Base-by-base conservation (phyloP, 108 stramenopile genomes). In the Cyclotella sp. region DNA sequence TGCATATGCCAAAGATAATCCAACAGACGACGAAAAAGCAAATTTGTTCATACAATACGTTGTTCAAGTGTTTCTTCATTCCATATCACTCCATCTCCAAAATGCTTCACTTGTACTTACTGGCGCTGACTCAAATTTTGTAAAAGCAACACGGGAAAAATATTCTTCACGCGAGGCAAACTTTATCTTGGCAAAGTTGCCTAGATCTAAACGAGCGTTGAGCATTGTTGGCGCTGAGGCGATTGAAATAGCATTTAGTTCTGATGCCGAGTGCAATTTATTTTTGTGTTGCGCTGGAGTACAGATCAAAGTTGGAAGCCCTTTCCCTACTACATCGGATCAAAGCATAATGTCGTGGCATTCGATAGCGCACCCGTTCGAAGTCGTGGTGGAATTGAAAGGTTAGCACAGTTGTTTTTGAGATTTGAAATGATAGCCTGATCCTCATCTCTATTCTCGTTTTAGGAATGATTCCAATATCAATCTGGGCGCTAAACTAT, bases 41-140 rank as follows among this genome's bases (percentile, higher is more conserved):
- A 78, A 82, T 73, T 61, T 29, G 13, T 30, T 39, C 40, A 65
- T 82, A 22, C 30, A 16, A 19, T 82, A 54, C 16, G 39, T 73
- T 19, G 46, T 57, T 26, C 28, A 51, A 41, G 44, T 27, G 11
- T 14, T 73, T 26, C 55, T 59, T 19, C 81, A 72, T 26, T 68
- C 72, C 14, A 22, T 81, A 30, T 63, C 62, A 49, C 42, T 81
- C 21, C 42, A 61, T 12, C 24, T 81, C 8, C 55, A 19, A 7
- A 73, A 81, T 75, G 61, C 73, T 19, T 74, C 79, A 1, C 43
- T 81, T 69, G 30, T 81, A 28, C 54, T 81, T 57, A 70, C 73
- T 22, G 79, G 79, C n/a, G 79, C 79, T 16, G 73, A 64, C 18
- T 69, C 79, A 53, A 62, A 70, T 47, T 44, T 64, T 54, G 73